Evolutionary conservation across 2,329 filamentous ascomycete genomes (phyloP), one percentile per base, ranked within the genome.

Genomic region (Fusarium metavorans): DNA sequence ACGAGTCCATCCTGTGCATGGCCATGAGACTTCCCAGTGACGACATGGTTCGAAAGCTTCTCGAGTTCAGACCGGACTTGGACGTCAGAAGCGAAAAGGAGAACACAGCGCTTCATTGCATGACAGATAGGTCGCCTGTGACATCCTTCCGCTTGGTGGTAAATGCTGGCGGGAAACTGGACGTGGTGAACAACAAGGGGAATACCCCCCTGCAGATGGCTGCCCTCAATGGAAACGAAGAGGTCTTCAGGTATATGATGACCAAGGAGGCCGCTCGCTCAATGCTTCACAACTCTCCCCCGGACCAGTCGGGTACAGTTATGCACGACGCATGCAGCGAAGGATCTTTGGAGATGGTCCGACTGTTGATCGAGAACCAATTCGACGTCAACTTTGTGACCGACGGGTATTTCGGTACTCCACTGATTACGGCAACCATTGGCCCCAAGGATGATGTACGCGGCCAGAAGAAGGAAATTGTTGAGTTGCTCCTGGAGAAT

Each of bases 1-100:
- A 64, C n/a, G 52, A 48, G 13, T 32, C 68, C 3, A 45, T 70
- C 2, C 37, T 41, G 4, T 37, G 20, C 2, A 34, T 48, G 10
- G 60, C 68, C 4, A 60, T 70, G 50, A 25, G 32, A 13, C 1
- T 10, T 2, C 2, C 18, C 1, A 45, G 32, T 6, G 60, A 56
- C 1, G 23, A 43, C 1, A 67, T 69, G 58, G 3, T 70, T 6
- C 45, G 67, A 2, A 70, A 61, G 3, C 16, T 70, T 13, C 43
- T 72, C 1, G 70, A 67, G 27, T 72, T 56, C 45, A 70, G 48
- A 3, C 67, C 70, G 6, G 59, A 72, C 11, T 16, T 70, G 25
- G 30, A 57, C 0, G 2, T 39, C 5, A 32, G 16, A 10, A 56
- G 48, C 2, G 54, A 43, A 1, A 35, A 64, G 9, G 39, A 58